Conservation (phyloP, 345 rosid genomes). For the Aethionema arabicum region DNA sequence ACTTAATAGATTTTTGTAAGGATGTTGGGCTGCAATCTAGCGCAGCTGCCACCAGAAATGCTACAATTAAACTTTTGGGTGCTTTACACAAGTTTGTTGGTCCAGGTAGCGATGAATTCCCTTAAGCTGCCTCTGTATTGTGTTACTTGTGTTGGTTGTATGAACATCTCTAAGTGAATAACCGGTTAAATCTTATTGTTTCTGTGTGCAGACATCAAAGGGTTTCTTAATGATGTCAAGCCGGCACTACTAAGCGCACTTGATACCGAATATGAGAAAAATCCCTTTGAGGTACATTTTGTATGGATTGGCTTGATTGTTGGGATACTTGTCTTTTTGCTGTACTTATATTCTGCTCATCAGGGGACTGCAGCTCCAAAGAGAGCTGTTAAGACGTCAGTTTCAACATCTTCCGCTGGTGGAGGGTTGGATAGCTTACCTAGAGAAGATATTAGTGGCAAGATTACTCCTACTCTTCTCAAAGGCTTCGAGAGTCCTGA, state of each 20-base stretch:
- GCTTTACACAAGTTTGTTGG: slow-evolving; percentile 89
- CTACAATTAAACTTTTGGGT: slow-evolving; percentile 96
- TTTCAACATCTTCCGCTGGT: slow-evolving; percentile 46
- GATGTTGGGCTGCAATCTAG: slow-evolving; percentile 96
- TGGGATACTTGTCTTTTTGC: slow-evolving; percentile 19
- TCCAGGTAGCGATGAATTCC: slow-evolving; percentile 60
- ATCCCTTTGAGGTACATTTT: slow-evolving; percentile 80
- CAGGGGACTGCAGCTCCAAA: slow-evolving; percentile 84
- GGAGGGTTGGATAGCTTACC: slow-evolving; percentile 90
- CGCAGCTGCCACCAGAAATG: slow-evolving; percentile 96
- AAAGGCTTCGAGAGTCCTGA: slow-evolving; percentile 95
- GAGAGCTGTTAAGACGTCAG: slow-evolving; percentile 70
- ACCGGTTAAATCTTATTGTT: slow-evolving; percentile 7
- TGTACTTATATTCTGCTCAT: slow-evolving; percentile 28
- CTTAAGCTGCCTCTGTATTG: slow-evolving; percentile 8
- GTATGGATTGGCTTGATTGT: slow-evolving; percentile 10
- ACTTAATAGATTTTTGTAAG: slow-evolving; percentile 93
- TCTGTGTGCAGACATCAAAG: slow-evolving; percentile 76
- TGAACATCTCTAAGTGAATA: background rate
- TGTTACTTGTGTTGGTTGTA: slow-evolving; percentile 19
- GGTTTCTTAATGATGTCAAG: slow-evolving; percentile 88
- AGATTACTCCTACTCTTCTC: slow-evolving; percentile 72
- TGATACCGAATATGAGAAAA: slow-evolving; percentile 91
- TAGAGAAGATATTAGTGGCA: slow-evolving; percentile 94
- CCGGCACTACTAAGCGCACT: slow-evolving; percentile 97